phyloP scores from a whole-genome alignment of 2,329 filamentous ascomycete species.

The Fusarium acutatum region DNA sequence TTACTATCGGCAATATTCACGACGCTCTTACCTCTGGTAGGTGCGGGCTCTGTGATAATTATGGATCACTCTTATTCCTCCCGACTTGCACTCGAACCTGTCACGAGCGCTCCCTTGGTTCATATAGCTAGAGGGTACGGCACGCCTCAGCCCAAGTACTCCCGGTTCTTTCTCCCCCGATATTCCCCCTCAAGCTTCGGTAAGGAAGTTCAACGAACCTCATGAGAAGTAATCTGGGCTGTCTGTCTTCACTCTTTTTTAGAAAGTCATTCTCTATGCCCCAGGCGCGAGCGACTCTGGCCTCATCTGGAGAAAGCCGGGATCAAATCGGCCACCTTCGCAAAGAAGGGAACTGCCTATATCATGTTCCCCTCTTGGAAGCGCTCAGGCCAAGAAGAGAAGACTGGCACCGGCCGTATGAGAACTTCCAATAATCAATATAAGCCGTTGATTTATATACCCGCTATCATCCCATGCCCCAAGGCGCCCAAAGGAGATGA shows the following conservation, averaged over 20 bases:
- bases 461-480: background rate
- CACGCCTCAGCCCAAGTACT: background rate
- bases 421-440: background rate
- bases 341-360: too few relatives aligned
- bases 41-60: background rate
- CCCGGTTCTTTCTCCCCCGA: too few relatives aligned
- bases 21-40: rapidly evolving
- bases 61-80: background rate
- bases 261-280: background rate
- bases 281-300: background rate
- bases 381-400: background rate
- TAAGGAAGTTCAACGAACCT: too few relatives aligned
- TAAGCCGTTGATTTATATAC: background rate
- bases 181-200: too few relatives aligned
- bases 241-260: background rate
- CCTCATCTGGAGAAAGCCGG: background rate
- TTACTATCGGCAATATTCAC: background rate
- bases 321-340: background rate
- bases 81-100: background rate
- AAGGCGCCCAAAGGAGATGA: background rate
- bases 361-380: too few relatives aligned
- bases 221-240: background rate
- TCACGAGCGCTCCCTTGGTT: background rate
- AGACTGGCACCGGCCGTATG: background rate
- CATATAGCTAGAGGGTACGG: background rate